These are phyloP conservation scores for Tolypocladium endophyticum DNA, from an alignment of 2,329 filamentous ascomycete genomes.

Conservation along the genomic window DNA sequence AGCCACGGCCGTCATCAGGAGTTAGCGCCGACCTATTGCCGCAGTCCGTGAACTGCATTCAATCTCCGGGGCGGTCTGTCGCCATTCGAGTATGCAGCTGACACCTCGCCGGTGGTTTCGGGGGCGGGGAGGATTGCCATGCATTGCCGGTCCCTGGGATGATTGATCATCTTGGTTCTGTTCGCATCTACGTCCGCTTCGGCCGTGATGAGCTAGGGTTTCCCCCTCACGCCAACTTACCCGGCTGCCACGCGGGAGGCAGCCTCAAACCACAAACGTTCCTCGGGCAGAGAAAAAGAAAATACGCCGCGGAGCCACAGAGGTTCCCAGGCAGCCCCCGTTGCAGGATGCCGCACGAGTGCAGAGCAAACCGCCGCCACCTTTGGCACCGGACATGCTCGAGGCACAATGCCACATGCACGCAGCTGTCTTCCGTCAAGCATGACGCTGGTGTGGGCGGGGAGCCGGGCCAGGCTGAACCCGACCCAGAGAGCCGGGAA, in stretches of 20 bases:
- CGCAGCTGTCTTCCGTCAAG: background rate
- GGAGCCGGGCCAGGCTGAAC: background rate
- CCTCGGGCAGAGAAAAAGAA: slow-evolving; percentile 1
- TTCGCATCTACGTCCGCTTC: background rate
- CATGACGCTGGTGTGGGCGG: background rate
- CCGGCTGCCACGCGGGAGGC: background rate
- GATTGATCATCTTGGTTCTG: background rate
- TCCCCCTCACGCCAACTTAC: background rate
- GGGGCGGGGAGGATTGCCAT: background rate
- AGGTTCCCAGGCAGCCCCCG: background rate
- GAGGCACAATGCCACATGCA: background rate
- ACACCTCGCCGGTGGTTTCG: background rate
- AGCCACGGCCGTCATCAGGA: background rate
- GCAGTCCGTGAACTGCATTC: background rate
- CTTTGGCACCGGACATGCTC: background rate
- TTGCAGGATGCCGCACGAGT: background rate
- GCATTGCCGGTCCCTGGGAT: background rate
- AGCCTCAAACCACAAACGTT: background rate
- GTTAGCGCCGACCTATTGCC: background rate
- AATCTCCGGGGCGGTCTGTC: background rate
- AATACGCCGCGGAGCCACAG: background rate
- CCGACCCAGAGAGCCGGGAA: slow-evolving; percentile 6
- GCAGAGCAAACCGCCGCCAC: background rate
- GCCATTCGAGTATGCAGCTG: background rate
- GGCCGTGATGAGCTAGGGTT: no score